phyloP scores from a whole-genome alignment of 495 filamentous ascomycete genomes.

The Cercophora newfieldiana region DNA sequence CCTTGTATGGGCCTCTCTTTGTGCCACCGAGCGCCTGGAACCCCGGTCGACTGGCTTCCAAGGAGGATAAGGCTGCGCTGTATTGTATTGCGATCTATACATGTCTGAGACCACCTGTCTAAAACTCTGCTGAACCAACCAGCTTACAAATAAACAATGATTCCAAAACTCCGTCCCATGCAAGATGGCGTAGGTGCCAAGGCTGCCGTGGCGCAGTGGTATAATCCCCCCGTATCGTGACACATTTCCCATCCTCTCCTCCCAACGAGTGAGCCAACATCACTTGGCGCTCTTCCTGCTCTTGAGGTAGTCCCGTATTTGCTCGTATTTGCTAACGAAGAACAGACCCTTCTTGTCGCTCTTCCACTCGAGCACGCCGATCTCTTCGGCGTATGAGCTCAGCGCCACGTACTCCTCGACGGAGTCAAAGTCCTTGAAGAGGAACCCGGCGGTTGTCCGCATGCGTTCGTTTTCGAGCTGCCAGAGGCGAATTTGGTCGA shows the following conservation, averaged over 20 bases:
- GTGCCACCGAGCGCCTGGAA: not conserved
- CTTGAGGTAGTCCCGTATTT: conserved; percentile 76
- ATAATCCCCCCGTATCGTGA: not conserved
- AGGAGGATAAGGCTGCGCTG: not conserved
- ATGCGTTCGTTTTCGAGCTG: conserved; percentile 95
- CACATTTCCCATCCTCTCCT: not conserved
- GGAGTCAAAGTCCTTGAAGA: conserved; percentile 85
- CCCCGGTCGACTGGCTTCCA: not conserved
- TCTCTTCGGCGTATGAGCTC: conserved; percentile 78
- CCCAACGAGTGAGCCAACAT: not conserved
- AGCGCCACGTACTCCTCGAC: conserved; percentile 74
- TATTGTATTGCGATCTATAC: not conserved
- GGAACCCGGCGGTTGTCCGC: conserved; percentile 73
- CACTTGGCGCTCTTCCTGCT: conserved; percentile 54
- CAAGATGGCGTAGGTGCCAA: not conserved
- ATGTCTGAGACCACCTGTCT: not conserved
- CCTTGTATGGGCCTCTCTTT: not conserved
- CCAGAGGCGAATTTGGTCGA: conserved; percentile 97
- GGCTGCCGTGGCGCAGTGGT: not conserved
- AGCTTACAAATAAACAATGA: not conserved
- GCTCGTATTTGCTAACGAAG: conserved; percentile 84
- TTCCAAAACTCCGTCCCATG: not conserved
- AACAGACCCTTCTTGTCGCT: conserved; percentile 75
- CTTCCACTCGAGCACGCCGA: conserved; percentile 90
- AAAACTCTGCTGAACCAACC: not conserved